Percentiles rank a stretch among this genome's conserved stretches.
phyloP scores from a whole-genome alignment of 805 yeast species.

The Myxozyma vanderwaltii region DNA sequence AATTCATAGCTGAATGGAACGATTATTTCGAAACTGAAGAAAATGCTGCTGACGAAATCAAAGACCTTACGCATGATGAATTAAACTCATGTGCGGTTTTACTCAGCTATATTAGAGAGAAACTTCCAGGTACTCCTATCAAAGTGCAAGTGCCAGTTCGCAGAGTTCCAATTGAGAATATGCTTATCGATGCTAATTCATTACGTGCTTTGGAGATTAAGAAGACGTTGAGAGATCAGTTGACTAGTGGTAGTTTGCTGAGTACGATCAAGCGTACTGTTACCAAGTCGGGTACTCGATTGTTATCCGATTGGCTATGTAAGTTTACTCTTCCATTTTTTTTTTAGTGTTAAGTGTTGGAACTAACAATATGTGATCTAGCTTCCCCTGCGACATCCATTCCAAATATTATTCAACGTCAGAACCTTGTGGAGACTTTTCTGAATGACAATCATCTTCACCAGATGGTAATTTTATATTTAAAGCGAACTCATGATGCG shows the following conservation, averaged over 20 bases:
- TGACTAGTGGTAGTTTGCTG: conserved; percentile 46
- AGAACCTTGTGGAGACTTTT: conserved; percentile 53
- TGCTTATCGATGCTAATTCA: conserved; percentile 82
- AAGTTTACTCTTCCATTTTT: not conserved
- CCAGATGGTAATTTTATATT: conserved; percentile 60
- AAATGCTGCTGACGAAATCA: conserved; percentile 37
- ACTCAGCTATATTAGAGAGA: conserved; percentile 68
- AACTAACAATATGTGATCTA: not conserved
- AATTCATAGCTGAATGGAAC: conserved; percentile 15
- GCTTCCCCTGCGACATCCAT: conserved; percentile 72
- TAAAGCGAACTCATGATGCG: conserved; percentile 57
- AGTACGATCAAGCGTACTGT: conserved; percentile 71
- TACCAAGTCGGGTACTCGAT: conserved; percentile 78
- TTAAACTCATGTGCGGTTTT: conserved; percentile 63
- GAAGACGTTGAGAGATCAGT: conserved; percentile 34
- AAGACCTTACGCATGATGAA: conserved; percentile 51
- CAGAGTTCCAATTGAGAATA: conserved; percentile 52
- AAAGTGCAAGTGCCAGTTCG: conserved; percentile 69
- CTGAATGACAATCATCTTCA: conserved; percentile 47
- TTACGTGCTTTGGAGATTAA: conserved; percentile 54
- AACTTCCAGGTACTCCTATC: conserved; percentile 67
- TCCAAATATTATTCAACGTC: conserved; percentile 58
- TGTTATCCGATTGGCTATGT: conserved; percentile 74
- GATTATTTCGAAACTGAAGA: conserved; percentile 31
- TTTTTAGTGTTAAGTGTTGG: not conserved